Evolutionary conservation across 495 filamentous ascomycete genomes (phyloP).

Genomic region (Pyrenula aspistea): DNA sequence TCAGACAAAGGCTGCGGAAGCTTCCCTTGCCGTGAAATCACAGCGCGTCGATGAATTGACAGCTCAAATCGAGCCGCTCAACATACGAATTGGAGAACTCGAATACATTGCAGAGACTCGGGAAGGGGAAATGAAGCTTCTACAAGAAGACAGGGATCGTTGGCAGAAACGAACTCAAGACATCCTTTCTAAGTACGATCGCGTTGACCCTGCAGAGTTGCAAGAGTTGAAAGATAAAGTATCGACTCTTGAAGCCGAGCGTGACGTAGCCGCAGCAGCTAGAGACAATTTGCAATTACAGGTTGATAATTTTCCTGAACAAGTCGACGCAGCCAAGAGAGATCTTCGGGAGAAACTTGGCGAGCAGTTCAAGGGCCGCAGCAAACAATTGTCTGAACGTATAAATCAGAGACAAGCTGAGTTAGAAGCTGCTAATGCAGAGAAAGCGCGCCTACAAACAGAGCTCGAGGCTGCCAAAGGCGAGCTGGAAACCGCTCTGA

Average conservation of each 20-base stretch:
- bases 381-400: slow-evolving; percentile 34
- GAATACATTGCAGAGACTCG: slow-evolving; percentile 67
- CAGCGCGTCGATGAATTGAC: slow-evolving; percentile 61
- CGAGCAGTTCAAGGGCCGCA: slow-evolving; percentile 48
- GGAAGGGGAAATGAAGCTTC: slow-evolving; percentile 72
- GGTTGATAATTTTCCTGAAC: slow-evolving; percentile 30
- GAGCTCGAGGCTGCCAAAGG: slow-evolving; percentile 34
- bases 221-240: slow-evolving; percentile 69
- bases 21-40: slow-evolving; percentile 60
- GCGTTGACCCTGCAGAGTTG: slow-evolving; percentile 83
- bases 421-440: slow-evolving; percentile 28
- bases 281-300: slow-evolving; percentile 46
- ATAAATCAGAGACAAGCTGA: slow-evolving; percentile 38
- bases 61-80: slow-evolving; percentile 67
- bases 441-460: slow-evolving; percentile 36
- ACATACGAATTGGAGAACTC: slow-evolving; percentile 63
- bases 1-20: slow-evolving; percentile 67
- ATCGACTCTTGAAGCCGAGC: slow-evolving; percentile 53
- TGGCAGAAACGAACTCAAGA: slow-evolving; percentile 91
- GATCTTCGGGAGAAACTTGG: slow-evolving; percentile 40
- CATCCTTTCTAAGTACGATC: slow-evolving; percentile 90
- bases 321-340: slow-evolving; percentile 33
- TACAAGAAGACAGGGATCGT: slow-evolving; percentile 77
- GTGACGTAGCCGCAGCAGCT: slow-evolving; percentile 49
- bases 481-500: slow-evolving; percentile 23